phyloP scores from a whole-genome alignment of 2,329 filamentous ascomycete species.

The Fusarium avenaceum region DNA sequence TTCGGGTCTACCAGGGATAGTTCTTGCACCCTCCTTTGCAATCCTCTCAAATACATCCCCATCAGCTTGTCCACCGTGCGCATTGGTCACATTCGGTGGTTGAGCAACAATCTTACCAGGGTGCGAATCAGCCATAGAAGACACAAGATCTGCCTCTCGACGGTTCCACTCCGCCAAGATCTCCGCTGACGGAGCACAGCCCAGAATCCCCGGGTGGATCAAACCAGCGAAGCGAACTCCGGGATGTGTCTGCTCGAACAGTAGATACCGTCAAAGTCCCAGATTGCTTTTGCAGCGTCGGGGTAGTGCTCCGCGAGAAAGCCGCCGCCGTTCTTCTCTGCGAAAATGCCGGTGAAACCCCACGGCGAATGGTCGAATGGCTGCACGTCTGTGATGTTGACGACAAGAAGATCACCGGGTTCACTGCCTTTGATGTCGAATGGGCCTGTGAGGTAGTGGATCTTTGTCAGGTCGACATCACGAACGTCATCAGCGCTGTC shows the following conservation, averaged over 20 bases:
- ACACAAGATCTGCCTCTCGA: constrained; percentile 84
- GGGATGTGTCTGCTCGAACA: constrained; percentile 87
- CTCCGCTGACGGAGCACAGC: constrained; percentile 85
- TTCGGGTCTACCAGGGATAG: constrained; percentile 86
- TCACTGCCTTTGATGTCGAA: constrained; percentile 88
- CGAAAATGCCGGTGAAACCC: constrained; percentile 90
- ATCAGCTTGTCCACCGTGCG: constrained; percentile 77
- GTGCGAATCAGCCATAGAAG: constrained; percentile 73
- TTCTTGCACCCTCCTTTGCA: constrained; percentile 83
- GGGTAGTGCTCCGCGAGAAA: constrained; percentile 92
- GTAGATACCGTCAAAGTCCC: constrained; percentile 71
- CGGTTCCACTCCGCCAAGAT: constrained; percentile 86
- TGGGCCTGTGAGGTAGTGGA: constrained; percentile 91
- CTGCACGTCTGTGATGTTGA: constrained; percentile 95
- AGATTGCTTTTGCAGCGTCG: constrained; percentile 74
- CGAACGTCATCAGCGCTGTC: constrained; percentile 90
- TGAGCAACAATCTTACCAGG: constrained; percentile 73
- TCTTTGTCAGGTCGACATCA: constrained; percentile 84
- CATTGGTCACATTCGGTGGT: constrained; percentile 78
- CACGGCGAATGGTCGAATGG: constrained; percentile 87
- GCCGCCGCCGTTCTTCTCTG: constrained; percentile 84
- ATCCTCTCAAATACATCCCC: constrained; percentile 74
- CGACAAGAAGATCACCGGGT: constrained; percentile 85
- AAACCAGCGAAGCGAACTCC: constrained; percentile 89
- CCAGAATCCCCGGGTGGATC: constrained; percentile 92